Base-by-base conservation (phyloP, 306 rosid genomes). In the Luffa aegyptiaca region DNA sequence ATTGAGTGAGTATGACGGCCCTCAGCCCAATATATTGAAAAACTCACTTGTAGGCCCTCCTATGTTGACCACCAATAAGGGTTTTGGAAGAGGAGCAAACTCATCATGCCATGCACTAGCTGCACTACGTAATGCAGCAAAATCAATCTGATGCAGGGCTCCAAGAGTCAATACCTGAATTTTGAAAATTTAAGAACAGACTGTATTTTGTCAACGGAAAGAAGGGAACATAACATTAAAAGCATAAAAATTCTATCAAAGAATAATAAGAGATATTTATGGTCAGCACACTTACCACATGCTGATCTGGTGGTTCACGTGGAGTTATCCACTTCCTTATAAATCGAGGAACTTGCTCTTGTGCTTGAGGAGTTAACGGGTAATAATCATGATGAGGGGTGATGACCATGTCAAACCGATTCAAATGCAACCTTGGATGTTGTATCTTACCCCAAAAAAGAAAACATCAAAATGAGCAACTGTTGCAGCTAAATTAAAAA, bases 381-480 rank as follows among this genome's bases (percentile, higher is more conserved):
- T 89, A 95, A 82, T 95, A 95, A 88, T 95, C 99, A 77, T 95
- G 99, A 75, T 53, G 86, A 76, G 99, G 97, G 6, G 97, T 80
- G 61, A 95, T 91, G 82, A 95, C 99, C 90, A 95, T 76, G 82
- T 95, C 99, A 75, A 93, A 91, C 82, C 99, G 89, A 85, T 86
- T 82, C 87, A 95, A 87, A 70, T 82, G 89, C 82, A 81, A 77
- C 80, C 99, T 91, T 55, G 99, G 98, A 87, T 93, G 99, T 83
- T 84, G 90, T 83, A 88, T 85, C 92, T 88, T 61, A 72, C 3
- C 6, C 20, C 39, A 48, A 79, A 70, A 70, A 26, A 35, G 3
- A 63, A 78, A 69, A 62, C 16, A 82, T 42, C 26, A 41, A 70
- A 20, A 44, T n/a, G 56, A 70, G 56, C n/a, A 70, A 70, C 56